Evolutionary conservation across 2,329 filamentous ascomycete genomes (phyloP), one percentile per base, ranked within the genome.

Genomic region (Stagonosporopsis vannaccii): DNA sequence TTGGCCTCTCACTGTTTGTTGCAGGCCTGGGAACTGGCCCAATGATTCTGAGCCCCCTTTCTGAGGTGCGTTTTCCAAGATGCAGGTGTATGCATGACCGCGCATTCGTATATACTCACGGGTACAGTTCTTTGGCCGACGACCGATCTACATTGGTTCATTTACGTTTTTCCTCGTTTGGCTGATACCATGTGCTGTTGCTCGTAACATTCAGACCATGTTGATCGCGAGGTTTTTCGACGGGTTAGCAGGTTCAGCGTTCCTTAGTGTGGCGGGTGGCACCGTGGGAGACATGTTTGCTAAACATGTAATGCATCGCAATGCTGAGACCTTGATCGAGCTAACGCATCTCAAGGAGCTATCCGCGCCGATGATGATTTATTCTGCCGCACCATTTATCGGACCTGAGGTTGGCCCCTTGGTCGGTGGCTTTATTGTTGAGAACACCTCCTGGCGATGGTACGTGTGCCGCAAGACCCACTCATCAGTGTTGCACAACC

Each of bases 1-100:
- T 97, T 9, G 94, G 93, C 0, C 79, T 97, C 47, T 92, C 90
- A 0, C 82, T 90, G 1, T 97, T 93, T 70, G 92, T 97, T 44
- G 82, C 92, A 51, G 93, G 93, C 17, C 85, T 91, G 49, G 85
- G 79, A 17, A 72, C 81, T 12, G 83, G 84, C 0, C 82, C 83
- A 2, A 84, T 83, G 85, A 67, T 85, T n/a, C 69, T 87, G 4
- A 79, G 76, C 41, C 85, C 84, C 5, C 70, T 84, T 20, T 83
- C 81, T 65, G 80, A 80, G 68, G 79, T 79, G 63, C 30, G 67
- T 70, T 56, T 32, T n/a, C 17, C 15, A 26, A 22, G 4, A 51
- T 47, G 53, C 53, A 56, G 53, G 47, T 44, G 23, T 25, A 43
- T 48, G 53, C 53, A 56, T 37, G 47, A 43, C 30, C 5, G 23